These are phyloP conservation scores for Cladosporium sp. DNA, from an alignment of 2,329 filamentous ascomycete genomes.

Conservation along the genomic window DNA sequence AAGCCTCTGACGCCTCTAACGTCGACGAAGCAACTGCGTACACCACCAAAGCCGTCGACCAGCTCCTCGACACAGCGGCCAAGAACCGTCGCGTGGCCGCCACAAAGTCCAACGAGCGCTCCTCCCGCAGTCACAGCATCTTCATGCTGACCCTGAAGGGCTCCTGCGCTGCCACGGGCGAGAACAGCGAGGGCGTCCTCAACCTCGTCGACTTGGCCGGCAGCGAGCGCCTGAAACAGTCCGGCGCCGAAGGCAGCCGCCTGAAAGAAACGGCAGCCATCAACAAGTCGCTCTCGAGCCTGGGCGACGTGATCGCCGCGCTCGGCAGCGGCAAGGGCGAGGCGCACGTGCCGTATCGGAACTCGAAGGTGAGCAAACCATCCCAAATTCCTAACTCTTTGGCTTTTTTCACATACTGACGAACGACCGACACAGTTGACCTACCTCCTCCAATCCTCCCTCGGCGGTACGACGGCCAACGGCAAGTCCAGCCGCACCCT, in stretches of 20 bases:
- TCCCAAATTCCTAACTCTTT: not conserved
- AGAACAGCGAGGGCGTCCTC: slow-evolving; percentile 84
- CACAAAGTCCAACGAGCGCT: slow-evolving; percentile 95
- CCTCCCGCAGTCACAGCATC: slow-evolving; percentile 89
- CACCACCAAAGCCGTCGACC: slow-evolving; percentile 24
- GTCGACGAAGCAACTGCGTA: slow-evolving; percentile 17
- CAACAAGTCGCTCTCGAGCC: slow-evolving; percentile 86
- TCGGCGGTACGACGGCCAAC: slow-evolving; percentile 67
- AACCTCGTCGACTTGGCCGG: slow-evolving; percentile 95
- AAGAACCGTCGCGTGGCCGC: slow-evolving; percentile 87
- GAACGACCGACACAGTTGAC: slow-evolving; percentile 59
- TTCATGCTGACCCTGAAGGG: slow-evolving; percentile 74
- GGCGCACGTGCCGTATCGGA: slow-evolving; percentile 81
- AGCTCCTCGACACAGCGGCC: slow-evolving; percentile 62
- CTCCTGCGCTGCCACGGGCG: slow-evolving; percentile 66
- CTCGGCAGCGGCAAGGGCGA: slow-evolving; percentile 70
- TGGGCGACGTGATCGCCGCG: slow-evolving; percentile 91
- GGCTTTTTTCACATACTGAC: not conserved
- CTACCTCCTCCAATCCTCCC: slow-evolving; percentile 86
- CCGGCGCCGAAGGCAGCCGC: slow-evolving; percentile 75
- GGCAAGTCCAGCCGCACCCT: slow-evolving; percentile 69
- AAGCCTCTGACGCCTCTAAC: not conserved
- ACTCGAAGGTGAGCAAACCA: slow-evolving; percentile 65
- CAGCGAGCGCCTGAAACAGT: slow-evolving; percentile 83
- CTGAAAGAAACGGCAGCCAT: slow-evolving; percentile 95